phyloP scores from a whole-genome alignment of 2,329 filamentous ascomycete species.

The Paramyrothecium roridum region DNA sequence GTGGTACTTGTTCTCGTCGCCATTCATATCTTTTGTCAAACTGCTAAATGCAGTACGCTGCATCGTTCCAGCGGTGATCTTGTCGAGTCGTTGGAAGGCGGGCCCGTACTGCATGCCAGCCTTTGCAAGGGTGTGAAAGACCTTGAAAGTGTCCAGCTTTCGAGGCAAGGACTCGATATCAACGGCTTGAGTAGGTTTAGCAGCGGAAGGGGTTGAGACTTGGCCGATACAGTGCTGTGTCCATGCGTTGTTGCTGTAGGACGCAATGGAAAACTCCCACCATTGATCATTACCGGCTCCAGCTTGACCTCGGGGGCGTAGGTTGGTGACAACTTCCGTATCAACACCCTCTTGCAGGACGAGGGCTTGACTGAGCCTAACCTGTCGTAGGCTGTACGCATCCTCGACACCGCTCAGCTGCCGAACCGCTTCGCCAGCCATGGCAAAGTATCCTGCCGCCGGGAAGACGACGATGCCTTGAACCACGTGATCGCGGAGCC shows the following conservation, averaged over 20 bases:
- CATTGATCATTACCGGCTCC: background rate
- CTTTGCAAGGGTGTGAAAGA: background rate
- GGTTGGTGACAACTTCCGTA: background rate
- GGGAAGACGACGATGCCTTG: slow-evolving; percentile 36
- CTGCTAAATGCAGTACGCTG: background rate
- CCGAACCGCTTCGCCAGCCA: slow-evolving; percentile 34
- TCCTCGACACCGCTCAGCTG: slow-evolving; percentile 12
- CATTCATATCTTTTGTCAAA: too few relatives aligned
- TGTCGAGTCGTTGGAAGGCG: background rate
- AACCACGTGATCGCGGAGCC: slow-evolving; percentile 40
- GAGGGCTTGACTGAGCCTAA: too few relatives aligned
- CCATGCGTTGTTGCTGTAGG: background rate
- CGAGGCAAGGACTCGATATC: background rate
- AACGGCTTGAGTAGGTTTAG: background rate
- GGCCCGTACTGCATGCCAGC: background rate
- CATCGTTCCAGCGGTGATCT: background rate
- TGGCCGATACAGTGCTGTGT: background rate
- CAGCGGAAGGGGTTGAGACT: background rate
- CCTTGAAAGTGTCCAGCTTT: background rate
- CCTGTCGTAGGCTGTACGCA: background rate
- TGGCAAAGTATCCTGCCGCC: slow-evolving; percentile 34
- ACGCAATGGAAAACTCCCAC: background rate
- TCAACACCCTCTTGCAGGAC: too few relatives aligned
- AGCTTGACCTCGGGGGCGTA: background rate
- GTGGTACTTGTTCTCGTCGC: background rate